These are phyloP conservation scores for Cladophialophora carrionii DNA, from an alignment of 2,329 filamentous ascomycete species.

Conservation along the genomic window DNA sequence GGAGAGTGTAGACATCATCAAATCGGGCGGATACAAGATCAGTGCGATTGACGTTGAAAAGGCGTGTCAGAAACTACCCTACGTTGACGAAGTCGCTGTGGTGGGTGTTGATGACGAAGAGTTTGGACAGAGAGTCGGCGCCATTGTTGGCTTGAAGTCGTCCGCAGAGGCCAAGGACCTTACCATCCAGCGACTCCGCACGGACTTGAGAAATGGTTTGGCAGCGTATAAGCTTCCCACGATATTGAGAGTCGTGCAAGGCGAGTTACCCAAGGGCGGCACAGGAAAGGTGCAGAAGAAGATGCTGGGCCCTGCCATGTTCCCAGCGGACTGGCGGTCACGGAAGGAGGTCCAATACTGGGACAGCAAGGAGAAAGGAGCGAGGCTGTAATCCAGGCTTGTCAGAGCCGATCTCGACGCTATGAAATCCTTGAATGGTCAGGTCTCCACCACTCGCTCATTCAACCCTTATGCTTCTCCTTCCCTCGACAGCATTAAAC, in stretches of 20 bases:
- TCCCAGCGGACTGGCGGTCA: slow-evolving; percentile 4
- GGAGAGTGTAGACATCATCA: slow-evolving; percentile 55
- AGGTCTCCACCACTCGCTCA: not conserved
- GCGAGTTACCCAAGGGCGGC: slow-evolving; percentile 11
- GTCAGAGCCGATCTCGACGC: not conserved
- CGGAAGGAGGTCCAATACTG: slow-evolving; percentile 3
- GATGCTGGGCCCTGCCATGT: slow-evolving; percentile 11
- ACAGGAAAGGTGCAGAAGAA: slow-evolving; percentile 8
- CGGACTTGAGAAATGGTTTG: not conserved
- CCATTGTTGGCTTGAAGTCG: slow-evolving; percentile 27
- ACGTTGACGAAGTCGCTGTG: slow-evolving; percentile 54
- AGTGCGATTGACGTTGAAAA: slow-evolving; percentile 53
- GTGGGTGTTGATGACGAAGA: slow-evolving; percentile 54
- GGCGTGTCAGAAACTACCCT: slow-evolving; percentile 51
- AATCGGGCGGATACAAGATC: slow-evolving; percentile 56
- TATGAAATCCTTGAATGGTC: not conserved
- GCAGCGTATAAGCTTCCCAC: slow-evolving; percentile 10
- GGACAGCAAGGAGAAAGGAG: not conserved
- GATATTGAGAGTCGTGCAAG: slow-evolving; percentile 3
- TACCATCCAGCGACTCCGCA: slow-evolving; percentile 9
- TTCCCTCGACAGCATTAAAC: slow-evolving; percentile 62
- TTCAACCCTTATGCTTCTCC: slow-evolving; percentile 15
- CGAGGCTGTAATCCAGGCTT: not conserved
- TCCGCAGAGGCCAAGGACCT: not conserved
- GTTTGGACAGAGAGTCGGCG: slow-evolving; percentile 54